Evolutionary conservation across 208 protist genomes (phyloP), one percentile per base, ranked within the genome.

Genomic region (Crithidia sp.): DNA sequence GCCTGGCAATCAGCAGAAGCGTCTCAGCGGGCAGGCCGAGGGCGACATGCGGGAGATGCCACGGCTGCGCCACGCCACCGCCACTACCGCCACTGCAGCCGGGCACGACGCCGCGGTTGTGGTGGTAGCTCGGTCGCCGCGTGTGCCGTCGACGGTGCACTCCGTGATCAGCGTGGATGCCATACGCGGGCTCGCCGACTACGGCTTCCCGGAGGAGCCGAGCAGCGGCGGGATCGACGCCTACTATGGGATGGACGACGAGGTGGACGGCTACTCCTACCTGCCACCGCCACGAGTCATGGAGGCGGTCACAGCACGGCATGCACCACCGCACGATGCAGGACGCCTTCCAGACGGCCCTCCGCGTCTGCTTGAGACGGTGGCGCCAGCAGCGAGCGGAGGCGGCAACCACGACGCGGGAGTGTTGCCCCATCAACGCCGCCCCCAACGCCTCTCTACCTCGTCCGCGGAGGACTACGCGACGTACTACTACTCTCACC

Each of bases 191-290:
- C 6, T 70, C 17, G 65, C 50, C 12, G 65, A 70, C 43, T 70
- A 70, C 65, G 53, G 53, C 39, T 61, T 70, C 41, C 41, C 53
- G 0, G 53, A 39, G 3, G 43, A 70, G 7, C 41, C 14, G 5
- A 43, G 36, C 19, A 10, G 19, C 44, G 43, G 8, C 14, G n/a
- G 19, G n/a, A 54, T 13, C 2, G 53, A n/a, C 3, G 16, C 3
- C 41, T 61, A 61, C 65, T 70, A 70, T 53, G 65, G 43, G 5
- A 59, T 70, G 52, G 40, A 70, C 52, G 40, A 49, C 40, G 53
- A 61, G 41, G 40, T 9, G 6, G 40, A 61, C 52, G 52, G 54
- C 14, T 59, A 53, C 53, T 19, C n/a, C 40, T 70, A 50, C 19
- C 41, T 70, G 52, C 65, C 65, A 3, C 14, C 41, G 6, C 9